Base-by-base conservation (phyloP, 2,329 filamentous ascomycete species). In the Dothideomycetes sp. region DNA sequence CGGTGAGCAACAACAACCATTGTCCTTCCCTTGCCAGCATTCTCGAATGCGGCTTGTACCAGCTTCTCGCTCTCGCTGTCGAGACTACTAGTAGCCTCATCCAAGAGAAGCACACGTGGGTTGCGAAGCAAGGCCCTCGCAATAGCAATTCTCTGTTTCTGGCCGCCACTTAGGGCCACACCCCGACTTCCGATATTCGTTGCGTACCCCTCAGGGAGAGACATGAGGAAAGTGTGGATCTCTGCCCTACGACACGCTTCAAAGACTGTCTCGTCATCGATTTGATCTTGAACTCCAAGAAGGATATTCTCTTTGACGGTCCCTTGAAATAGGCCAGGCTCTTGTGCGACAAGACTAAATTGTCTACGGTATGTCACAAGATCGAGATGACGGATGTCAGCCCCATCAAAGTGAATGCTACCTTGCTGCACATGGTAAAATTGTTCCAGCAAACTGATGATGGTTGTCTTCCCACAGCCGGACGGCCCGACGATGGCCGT, bases 201-300 rank as follows among this genome's bases (percentile, higher is more conserved):
- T 10, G 79, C 61, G 52, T 84, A 84, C 0, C 78, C 77, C 12
- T 79, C 61, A 0, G 79, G 78, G 11, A 85, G 60, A 1, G 67
- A 59, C 42, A 65, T 60, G 48, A 85, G 79, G 16, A 73, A 75
- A 22, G 84, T 76, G 57, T 84, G 79, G 45, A 85, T 81, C 52
- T 81, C 80, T 19, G 79, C 80, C 12, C 81, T 60, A 41, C 69
- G 69, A 52, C 79, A 84, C 0, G 80, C 79, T 40, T 75, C 72
- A 46, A 79, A 68, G 35, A 84, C 77, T 34, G 82, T 79, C 7
- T 64, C 70, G 0, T 67, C 60, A 0, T 57, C 54, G 4, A 54
- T 48, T 7, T 56, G 54, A n/a, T 59, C 37, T 0, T 63, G 55
- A 1, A 69, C 48, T 2, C 70, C 70, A 1, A 73, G 55, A 0